A percentile compares a stretch with the other conserved stretches of the same genome.
phyloP scores from a whole-genome alignment of 768 basidiomycete genomes.

The Lactarius trivialis region DNA sequence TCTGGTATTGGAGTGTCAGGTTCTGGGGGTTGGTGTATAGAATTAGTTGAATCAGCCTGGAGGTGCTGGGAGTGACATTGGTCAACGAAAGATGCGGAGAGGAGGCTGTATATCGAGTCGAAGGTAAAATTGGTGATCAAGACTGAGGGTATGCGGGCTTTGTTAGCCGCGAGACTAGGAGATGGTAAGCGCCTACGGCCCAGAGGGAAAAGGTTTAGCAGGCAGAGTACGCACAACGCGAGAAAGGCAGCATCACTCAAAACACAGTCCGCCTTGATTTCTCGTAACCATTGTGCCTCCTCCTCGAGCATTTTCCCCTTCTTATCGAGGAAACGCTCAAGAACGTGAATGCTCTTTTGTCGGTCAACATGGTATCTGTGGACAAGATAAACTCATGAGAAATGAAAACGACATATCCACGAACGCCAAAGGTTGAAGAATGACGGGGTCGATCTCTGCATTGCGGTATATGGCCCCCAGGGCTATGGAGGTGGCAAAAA shows the following conservation, averaged over 20 bases:
- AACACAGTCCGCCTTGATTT: conserved; percentile 49
- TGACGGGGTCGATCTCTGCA: conserved; percentile 72
- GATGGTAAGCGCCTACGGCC: not conserved
- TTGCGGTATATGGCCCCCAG: conserved; percentile 61
- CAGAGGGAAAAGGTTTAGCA: not conserved
- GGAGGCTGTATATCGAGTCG: conserved; percentile 76
- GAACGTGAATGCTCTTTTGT: conserved; percentile 55
- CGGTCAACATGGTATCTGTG: conserved; percentile 67
- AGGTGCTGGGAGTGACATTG: conserved; percentile 15
- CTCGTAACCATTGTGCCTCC: conserved; percentile 53
- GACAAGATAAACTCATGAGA: conserved; percentile 9
- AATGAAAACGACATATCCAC: conserved; percentile 25
- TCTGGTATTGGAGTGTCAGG: conserved; percentile 49
- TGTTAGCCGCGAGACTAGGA: conserved; percentile 56
- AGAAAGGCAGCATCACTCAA: conserved; percentile 75
- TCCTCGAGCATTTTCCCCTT: conserved; percentile 49
- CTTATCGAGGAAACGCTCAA: conserved; percentile 49
- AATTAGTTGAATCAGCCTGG: not conserved
- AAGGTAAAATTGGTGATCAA: conserved; percentile 81
- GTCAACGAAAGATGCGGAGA: conserved; percentile 48
- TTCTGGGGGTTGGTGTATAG: not conserved
- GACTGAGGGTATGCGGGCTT: conserved; percentile 57
- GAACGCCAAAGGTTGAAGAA: conserved; percentile 75
- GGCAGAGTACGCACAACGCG: conserved; percentile 49
- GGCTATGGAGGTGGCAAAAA: conserved; percentile 59